Percentiles rank a stretch among this genome's conserved stretches.
Evolutionary conservation across 768 basidiomycete species (phyloP).

Genomic region (Russula abietina): DNA sequence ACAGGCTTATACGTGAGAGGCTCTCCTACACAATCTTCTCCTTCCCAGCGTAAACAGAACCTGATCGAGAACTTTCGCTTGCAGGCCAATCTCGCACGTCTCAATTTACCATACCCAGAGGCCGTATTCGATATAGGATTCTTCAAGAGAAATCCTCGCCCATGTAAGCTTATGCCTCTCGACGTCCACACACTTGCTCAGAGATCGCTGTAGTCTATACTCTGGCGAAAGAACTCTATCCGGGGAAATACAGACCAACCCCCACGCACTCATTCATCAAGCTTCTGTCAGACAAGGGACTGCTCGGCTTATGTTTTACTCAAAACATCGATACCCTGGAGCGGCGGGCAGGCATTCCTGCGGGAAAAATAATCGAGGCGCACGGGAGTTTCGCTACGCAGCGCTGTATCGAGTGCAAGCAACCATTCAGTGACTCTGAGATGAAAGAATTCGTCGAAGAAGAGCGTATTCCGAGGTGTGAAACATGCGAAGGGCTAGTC

Average conservation of each 20-base stretch:
- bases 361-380: constrained; percentile 78
- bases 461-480: constrained; percentile 66
- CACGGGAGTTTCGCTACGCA: constrained; percentile 93
- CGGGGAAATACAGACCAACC: constrained; percentile 85
- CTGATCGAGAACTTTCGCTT: background rate
- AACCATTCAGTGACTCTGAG: constrained; percentile 52
- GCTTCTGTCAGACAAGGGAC: constrained; percentile 60
- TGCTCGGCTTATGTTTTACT: constrained; percentile 76
- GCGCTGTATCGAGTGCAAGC: constrained; percentile 70
- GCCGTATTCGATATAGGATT: constrained; percentile 92
- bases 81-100: constrained; percentile 68
- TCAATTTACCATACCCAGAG: constrained; percentile 89
- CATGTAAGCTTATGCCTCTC: constrained; percentile 47
- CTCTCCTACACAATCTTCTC: background rate
- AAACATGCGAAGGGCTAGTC: constrained; percentile 62
- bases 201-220: constrained; percentile 58
- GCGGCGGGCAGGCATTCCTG: constrained; percentile 71
- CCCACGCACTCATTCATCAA: constrained; percentile 85
- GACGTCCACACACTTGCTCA: background rate
- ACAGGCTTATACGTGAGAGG: constrained; percentile 50
- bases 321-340: constrained; percentile 95
- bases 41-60: background rate
- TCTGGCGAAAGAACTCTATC: constrained; percentile 89
- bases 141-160: constrained; percentile 72
- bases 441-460: constrained; percentile 59